Evolutionary conservation across 345 rosid species (phyloP), one percentile per base, ranked within the genome.

Genomic region (Cardamine resedifolia): DNA sequence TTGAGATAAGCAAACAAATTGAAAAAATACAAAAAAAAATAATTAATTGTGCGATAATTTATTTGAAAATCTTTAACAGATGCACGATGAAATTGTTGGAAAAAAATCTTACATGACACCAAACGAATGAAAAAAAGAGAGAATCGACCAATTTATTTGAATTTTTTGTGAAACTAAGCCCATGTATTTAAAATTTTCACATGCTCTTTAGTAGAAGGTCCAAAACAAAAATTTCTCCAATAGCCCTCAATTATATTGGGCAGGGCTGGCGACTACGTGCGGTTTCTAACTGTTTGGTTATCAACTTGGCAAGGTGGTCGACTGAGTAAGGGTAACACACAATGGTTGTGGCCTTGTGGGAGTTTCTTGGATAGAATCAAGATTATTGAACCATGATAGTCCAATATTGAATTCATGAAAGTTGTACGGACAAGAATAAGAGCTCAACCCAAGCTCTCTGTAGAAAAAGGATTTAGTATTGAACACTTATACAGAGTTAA

Each of bases 401-500:
- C 48, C 19, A 43, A 43, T 43, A n/a, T 43, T 43, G 48, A 5
- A 15, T 43, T 43, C 19, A 43, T n/a, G 48, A 43, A 43, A 43
- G 19, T 43, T 44, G 2, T 0, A 44, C n/a, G 10, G 20, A 44
- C 48, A 44, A n/a, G 47, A 41, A 41, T 14, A 41, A 15, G 7
- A 41, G 47, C 18, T 15, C 5, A 43, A 43, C 1, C 9, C 19
- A n/a, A 43, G 9, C 47, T 15, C 26, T 68, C 9, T 5, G 10
- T 41, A 26, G 16, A 36, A 38, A 11, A 41, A 56, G 14, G 20
- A 49, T 48, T n/a, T 27, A 39, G 6, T 70, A 70, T 34, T 15
- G n/a, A 36, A 70, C 59, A 59, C 49, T 60, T 57, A n/a, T 6
- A 61, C 10, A 20, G 1, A 30, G 21, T 57, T 69, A 44, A 31